Percentiles rank a stretch among this genome's conserved stretches.
Conservation (phyloP, 1,284 basidiomycete genomes). For the Ceratobasidium sp. region DNA sequence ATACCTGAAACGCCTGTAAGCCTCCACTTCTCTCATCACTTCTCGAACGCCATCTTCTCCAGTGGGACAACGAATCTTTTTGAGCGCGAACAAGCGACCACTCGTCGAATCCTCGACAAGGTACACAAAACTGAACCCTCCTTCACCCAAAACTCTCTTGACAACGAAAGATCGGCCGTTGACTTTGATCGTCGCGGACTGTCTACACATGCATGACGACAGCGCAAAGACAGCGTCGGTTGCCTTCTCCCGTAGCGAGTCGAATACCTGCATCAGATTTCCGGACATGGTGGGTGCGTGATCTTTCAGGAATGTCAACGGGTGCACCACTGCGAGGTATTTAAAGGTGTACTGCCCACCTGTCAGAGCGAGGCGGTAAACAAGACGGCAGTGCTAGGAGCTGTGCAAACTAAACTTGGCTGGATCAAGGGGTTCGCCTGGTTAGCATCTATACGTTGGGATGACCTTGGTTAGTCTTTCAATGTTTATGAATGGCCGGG, state of each 20-base stretch:
- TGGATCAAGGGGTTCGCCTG: not conserved
- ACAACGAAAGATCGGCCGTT: conserved; percentile 93
- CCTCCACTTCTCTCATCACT: conserved; percentile 89
- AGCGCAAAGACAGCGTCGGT: conserved; percentile 81
- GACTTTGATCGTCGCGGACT: conserved; percentile 85
- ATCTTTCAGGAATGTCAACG: not conserved
- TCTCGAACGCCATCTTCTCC: conserved; percentile 81
- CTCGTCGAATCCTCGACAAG: conserved; percentile 85
- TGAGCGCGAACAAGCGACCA: conserved; percentile 87
- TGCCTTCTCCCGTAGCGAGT: conserved; percentile 71
- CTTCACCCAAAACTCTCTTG: conserved; percentile 88
- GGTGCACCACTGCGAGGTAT: not conserved
- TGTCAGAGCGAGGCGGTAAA: conserved; percentile 15
- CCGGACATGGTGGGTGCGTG: conserved; percentile 29
- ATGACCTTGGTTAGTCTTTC: not conserved
- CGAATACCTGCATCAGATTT: conserved; percentile 52
- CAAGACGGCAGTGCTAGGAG: conserved; percentile 15
- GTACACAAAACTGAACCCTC: conserved; percentile 95
- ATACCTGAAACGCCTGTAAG: conserved; percentile 87
- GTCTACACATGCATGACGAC: conserved; percentile 78
- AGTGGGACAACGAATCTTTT: conserved; percentile 89
- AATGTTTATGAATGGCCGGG: too few relatives aligned
- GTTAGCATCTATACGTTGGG: not conserved
- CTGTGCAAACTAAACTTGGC: conserved; percentile 15
- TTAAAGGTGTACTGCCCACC: conserved; percentile 19